phyloP scores from a whole-genome alignment of 768 basidiomycete species.

The Tylopilus subfusipes region DNA sequence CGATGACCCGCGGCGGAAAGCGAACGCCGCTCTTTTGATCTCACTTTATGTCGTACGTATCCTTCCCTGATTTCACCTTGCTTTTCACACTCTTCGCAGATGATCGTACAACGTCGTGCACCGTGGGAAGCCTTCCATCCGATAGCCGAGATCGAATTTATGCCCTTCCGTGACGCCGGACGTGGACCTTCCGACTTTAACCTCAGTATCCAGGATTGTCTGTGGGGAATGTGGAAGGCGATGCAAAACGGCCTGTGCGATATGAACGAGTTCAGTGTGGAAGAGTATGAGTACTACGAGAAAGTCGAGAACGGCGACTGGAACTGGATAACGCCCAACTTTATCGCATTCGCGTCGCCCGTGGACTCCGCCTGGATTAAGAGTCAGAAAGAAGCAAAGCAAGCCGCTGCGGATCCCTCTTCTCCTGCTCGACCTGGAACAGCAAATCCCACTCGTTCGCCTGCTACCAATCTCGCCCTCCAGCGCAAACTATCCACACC shows the following conservation, averaged over 20 bases:
- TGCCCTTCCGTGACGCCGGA: slow-evolving; percentile 95
- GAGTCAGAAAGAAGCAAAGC: slow-evolving; percentile 62
- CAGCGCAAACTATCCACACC: slow-evolving; percentile 76
- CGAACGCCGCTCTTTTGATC: slow-evolving; percentile 93
- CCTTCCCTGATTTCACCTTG: slow-evolving; percentile 2
- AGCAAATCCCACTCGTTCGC: slow-evolving; percentile 21
- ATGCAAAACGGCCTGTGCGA: slow-evolving; percentile 92
- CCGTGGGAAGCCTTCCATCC: slow-evolving; percentile 97
- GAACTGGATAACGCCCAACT: slow-evolving; percentile 92
- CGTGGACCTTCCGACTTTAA: slow-evolving; percentile 90
- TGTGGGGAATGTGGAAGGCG: slow-evolving; percentile 85
- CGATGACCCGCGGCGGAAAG: slow-evolving; percentile 80
- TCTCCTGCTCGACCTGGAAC: slow-evolving; percentile 29
- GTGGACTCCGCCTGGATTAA: slow-evolving; percentile 81
- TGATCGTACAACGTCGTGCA: slow-evolving; percentile 86
- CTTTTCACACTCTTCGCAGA: slow-evolving; percentile 44
- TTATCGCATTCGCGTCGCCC: slow-evolving; percentile 93
- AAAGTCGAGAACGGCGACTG: slow-evolving; percentile 95
- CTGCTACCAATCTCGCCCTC: slow-evolving; percentile 50
- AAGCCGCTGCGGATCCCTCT: slow-evolving; percentile 25
- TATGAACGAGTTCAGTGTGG: slow-evolving; percentile 89
- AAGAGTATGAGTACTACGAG: slow-evolving; percentile 92
- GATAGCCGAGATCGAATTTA: slow-evolving; percentile 86
- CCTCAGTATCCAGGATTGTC: slow-evolving; percentile 88
- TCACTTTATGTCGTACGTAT: slow-evolving; percentile 83